phyloP scores from a whole-genome alignment of 441 rosid species.

The Bocquillonia castaneifolia region DNA sequence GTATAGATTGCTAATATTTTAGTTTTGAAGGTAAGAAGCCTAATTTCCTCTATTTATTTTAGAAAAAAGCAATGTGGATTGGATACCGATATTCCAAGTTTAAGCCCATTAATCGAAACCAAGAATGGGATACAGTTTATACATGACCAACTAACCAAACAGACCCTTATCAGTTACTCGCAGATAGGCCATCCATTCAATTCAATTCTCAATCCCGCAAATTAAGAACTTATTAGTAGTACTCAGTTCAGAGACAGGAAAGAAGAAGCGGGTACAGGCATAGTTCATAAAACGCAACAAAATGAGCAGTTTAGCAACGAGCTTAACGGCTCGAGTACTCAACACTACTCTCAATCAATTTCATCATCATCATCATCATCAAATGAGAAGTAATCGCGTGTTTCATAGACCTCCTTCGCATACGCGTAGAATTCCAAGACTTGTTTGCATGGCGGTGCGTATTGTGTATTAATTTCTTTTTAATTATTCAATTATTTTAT shows the following conservation, averaged over 20 bases:
- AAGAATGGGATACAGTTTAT: not conserved
- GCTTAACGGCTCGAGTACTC: slow-evolving; percentile 42
- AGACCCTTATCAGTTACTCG: slow-evolving; percentile 13
- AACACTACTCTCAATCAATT: slow-evolving; percentile 15
- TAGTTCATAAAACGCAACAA: no score
- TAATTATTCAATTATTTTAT: no score
- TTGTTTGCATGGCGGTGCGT: slow-evolving; percentile 87
- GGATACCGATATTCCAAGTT: no score
- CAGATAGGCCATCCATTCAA: not conserved
- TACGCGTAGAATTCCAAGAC: slow-evolving; percentile 35
- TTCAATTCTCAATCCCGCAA: no score
- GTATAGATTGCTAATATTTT: no score
- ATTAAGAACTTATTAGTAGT: no score
- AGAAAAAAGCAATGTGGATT: no score
- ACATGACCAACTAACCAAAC: slow-evolving; percentile 10
- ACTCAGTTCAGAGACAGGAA: no score
- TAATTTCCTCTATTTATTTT: no score
- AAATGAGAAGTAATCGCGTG: slow-evolving; percentile 21
- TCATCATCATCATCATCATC: slow-evolving; percentile 21
- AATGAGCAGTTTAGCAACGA: slow-evolving; percentile 48
- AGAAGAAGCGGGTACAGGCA: no score
- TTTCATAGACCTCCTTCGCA: slow-evolving; percentile 34
- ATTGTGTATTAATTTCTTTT: not conserved
- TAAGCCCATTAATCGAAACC: no score
- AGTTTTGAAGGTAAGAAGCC: no score